Conservation (phyloP, 768 basidiomycete species). For the Hirschioporus abietinus region DNA sequence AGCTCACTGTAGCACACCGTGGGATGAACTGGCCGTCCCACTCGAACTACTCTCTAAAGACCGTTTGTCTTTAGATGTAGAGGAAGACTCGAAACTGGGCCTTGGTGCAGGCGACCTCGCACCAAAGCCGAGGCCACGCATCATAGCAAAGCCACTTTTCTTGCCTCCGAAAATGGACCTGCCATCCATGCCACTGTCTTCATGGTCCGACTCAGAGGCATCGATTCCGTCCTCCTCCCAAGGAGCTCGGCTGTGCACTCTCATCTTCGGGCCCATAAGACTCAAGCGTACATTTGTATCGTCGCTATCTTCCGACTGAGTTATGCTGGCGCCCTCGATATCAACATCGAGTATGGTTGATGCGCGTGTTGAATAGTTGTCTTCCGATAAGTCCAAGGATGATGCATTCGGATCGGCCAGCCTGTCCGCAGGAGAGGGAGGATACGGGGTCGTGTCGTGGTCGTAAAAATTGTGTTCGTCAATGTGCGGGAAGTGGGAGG, state of each 20-base stretch:
- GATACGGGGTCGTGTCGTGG: background rate
- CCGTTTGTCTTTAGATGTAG: conserved; percentile 43
- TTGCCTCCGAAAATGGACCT: conserved; percentile 23
- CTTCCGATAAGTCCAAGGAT: conserved; percentile 22
- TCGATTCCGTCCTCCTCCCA: conserved; percentile 64
- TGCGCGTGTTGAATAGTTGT: background rate
- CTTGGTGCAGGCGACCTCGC: conserved; percentile 39
- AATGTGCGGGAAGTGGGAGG: conserved; percentile 1
- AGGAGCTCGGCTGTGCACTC: conserved; percentile 74
- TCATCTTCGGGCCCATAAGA: conserved; percentile 77
- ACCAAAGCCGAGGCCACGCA: conserved; percentile 41
- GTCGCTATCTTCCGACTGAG: conserved; percentile 35
- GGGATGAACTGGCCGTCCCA: conserved; percentile 38
- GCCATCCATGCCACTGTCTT: conserved; percentile 30
- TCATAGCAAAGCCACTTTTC: conserved; percentile 31
- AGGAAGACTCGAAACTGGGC: conserved; percentile 64
- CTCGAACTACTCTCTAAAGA: conserved; percentile 58
- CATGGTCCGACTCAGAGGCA: conserved; percentile 42
- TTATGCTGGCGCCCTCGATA: conserved; percentile 16
- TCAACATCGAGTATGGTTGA: conserved; percentile 12
- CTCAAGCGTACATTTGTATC: conserved; percentile 53
- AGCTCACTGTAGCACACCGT: conserved; percentile 58
- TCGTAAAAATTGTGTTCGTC: background rate
- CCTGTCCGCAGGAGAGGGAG: conserved; percentile 24
- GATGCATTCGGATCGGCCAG: conserved; percentile 24